Evolutionary conservation across 2,329 filamentous ascomycete species (phyloP).

Genomic region (Pseudogymnoascus sp.): DNA sequence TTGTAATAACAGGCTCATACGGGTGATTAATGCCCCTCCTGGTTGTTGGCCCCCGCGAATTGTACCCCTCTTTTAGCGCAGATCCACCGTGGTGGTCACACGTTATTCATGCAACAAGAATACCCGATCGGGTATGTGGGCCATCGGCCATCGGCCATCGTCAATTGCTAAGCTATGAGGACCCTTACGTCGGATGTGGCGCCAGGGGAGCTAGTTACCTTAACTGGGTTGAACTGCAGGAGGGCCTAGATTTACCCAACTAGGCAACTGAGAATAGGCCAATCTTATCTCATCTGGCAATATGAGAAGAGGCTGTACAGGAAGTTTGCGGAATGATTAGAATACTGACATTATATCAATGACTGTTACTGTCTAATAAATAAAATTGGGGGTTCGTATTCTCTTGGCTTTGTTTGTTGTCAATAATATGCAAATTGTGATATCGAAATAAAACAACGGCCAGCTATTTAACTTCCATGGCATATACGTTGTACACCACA

Average conservation of each 20-base stretch:
- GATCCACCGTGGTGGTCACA: neutral
- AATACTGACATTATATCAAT: neutral
- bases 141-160: neutral
- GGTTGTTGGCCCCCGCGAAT: neutral
- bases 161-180: neutral
- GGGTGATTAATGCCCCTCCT: neutral
- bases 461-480: neutral
- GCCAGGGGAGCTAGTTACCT: neutral
- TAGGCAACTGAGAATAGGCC: neutral
- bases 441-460: neutral
- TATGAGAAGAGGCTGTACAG: neutral
- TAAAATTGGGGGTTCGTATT: neutral
- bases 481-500: neutral
- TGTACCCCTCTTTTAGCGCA: neutral
- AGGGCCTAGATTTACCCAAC: neutral
- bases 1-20: neutral
- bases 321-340: neutral
- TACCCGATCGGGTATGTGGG: conserved; percentile 3
- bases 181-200: neutral
- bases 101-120: neutral
- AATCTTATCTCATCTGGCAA: neutral
- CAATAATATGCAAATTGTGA: neutral
- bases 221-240: neutral
- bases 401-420: neutral
- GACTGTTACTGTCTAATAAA: neutral